These are phyloP conservation scores for Phyllosticta paracitricarpa DNA, from an alignment of 2,329 filamentous ascomycete genomes.

Conservation along the genomic window DNA sequence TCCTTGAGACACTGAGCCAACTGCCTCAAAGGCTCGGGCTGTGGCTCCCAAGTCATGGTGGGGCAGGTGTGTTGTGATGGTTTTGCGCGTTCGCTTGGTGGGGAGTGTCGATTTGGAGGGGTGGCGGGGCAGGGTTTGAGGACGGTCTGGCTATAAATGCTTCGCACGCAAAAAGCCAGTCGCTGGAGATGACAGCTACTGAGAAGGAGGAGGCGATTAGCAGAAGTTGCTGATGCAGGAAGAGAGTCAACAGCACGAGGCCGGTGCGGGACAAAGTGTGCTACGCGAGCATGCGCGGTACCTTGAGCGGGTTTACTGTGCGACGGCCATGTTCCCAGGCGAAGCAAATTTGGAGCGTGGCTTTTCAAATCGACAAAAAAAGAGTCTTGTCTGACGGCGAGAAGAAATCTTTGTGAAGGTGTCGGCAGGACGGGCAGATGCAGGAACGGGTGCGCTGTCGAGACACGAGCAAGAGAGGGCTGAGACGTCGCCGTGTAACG, in stretches of 20 bases:
- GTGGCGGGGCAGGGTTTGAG: constrained; percentile 8
- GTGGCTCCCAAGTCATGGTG: constrained; percentile 84
- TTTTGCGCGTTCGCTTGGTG: constrained; percentile 1
- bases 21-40: constrained; percentile 78
- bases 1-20: constrained; percentile 82
- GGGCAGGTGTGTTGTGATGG: constrained; percentile 3
- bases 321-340: constrained; percentile 7
- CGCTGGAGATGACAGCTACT: constrained; percentile 3
- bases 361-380: constrained; percentile 7
- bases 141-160: constrained; percentile 8
- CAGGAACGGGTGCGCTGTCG: constrained; percentile 7
- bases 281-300: neutral
- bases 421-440: constrained; percentile 3
- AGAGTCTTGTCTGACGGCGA: neutral
- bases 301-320: constrained; percentile 6
- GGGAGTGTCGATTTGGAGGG: constrained; percentile 4
- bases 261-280: constrained; percentile 1
- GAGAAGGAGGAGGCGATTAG: neutral
- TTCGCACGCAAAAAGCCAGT: constrained; percentile 1
- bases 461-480: constrained; percentile 9
- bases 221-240: neutral
- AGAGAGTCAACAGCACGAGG: neutral
- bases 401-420: neutral
- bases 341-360: constrained; percentile 4
- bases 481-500: constrained; percentile 6